Percentiles rank a stretch among this genome's conserved stretches.
These are phyloP conservation scores for Escovopsis sp. DNA, from an alignment of 2,329 filamentous ascomycete genomes.

Conservation along the genomic window DNA sequence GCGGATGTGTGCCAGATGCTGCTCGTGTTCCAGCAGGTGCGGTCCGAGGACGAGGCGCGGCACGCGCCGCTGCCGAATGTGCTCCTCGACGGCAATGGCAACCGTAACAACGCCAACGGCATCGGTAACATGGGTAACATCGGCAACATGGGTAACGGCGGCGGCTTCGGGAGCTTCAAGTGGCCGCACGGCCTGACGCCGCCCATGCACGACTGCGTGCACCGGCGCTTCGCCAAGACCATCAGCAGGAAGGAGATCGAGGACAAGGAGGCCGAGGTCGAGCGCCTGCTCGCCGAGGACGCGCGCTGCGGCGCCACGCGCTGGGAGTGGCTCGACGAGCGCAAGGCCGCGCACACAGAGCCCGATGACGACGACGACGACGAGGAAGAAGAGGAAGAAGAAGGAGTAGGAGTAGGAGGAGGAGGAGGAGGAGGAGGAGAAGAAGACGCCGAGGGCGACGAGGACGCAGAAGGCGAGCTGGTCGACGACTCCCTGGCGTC, in stretches of 20 bases:
- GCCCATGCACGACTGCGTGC: conserved; percentile 73
- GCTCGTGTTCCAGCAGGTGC: conserved; percentile 56
- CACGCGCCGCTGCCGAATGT: conserved; percentile 56
- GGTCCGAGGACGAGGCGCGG: conserved; percentile 50
- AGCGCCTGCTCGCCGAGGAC: conserved; percentile 58
- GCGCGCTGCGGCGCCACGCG: conserved; percentile 42
- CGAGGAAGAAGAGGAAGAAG: conserved; percentile 36
- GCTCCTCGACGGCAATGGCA: conserved; percentile 34
- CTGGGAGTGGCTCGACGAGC: conserved; percentile 51
- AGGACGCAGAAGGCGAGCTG: conserved; percentile 34
- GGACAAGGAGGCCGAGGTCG: conserved; percentile 67
- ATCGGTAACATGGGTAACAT: no score
- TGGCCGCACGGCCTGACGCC: conserved; percentile 81
- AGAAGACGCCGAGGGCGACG: conserved; percentile 26
- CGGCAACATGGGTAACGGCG: no score
- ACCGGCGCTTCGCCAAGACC: conserved; percentile 70
- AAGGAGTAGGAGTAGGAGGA: no score
- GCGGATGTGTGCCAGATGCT: conserved; percentile 85
- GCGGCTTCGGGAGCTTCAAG: conserved; percentile 33
- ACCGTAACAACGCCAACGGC: no score
- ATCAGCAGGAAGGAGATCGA: conserved; percentile 73
- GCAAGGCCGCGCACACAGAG: conserved; percentile 9
- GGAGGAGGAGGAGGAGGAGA: conserved; percentile 35
- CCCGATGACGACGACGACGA: conserved; percentile 29
- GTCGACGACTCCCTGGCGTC: no score